Percentiles rank a stretch among this genome's conserved stretches.
Evolutionary conservation across 257 asterid genomes (phyloP).

Genomic region (Capsicum pubescens): DNA sequence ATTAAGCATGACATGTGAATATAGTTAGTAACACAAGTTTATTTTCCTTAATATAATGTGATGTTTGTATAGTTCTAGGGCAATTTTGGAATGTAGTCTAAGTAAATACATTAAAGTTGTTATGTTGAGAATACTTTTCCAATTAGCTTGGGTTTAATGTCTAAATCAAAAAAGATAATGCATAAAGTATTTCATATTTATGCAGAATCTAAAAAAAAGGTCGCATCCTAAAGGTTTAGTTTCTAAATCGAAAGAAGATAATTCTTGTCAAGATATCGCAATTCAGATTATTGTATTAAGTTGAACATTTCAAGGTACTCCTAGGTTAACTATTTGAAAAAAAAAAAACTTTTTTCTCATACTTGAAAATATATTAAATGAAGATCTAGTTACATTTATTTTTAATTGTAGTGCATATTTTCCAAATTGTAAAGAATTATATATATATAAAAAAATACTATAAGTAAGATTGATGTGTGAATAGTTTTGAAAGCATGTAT

Average conservation of each 20-base stretch:
- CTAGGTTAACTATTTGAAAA: no score
- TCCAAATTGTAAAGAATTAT: background rate
- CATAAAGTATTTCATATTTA: background rate
- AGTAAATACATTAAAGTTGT: background rate
- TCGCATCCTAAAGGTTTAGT: no score
- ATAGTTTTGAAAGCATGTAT: background rate
- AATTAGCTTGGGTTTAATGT: constrained; percentile 3
- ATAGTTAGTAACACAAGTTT: background rate
- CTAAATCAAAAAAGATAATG: background rate
- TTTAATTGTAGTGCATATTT: background rate
- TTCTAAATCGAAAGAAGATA: no score
- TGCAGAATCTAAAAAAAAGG: no score
- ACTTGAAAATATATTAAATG: background rate
- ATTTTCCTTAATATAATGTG: background rate
- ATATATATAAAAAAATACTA: background rate
- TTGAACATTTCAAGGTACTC: no score
- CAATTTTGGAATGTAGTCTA: background rate
- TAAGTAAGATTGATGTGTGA: background rate
- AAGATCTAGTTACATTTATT: background rate
- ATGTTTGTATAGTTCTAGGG: background rate
- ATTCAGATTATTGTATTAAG: background rate
- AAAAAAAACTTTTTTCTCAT: background rate
- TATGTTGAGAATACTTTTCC: background rate
- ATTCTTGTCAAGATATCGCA: background rate
- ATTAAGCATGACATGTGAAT: background rate